Evolutionary conservation across 2,329 filamentous ascomycete species (phyloP), one percentile per base, ranked within the genome.

Genomic region (Trichoderma atroviride): DNA sequence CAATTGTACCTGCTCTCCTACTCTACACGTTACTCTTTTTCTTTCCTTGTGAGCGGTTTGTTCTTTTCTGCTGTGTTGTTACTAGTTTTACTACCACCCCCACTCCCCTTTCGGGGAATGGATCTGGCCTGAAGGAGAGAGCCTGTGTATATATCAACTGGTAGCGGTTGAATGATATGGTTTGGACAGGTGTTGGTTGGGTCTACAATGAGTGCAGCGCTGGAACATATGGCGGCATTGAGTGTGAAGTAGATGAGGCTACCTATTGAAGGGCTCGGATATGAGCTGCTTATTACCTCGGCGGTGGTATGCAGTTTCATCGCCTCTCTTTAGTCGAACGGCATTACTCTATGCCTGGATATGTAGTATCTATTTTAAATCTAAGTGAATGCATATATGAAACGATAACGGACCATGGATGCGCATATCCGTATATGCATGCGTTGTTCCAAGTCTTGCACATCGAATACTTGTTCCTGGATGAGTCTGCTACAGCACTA

Each of bases 71-170:
- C 35, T 35, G 47, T 63, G 37, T 56, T 69, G 43, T 61, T 60
- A 67, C 24, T 37, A 57, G 33, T 57, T 5, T 27, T 50, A 52
- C 22, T 59, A 58, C 31, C 11, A 47, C 13, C 24, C 16, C 11
- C 22, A 22, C 22, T n/a, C 27, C 19, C n/a, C 50, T 35, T 52
- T 19, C 16, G 37, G 16, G 27, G 40, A 27, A 14, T 4, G 55
- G 37, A 22, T 29, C 33, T 55, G 52, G 66, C 37, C 58, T 13
- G 52, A 24, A 43, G 40, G 35, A 35, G 35, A 35, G 66, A 52
- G 66, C 52, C 22, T 57, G 66, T 62, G 59, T 69, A 47, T 62
- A 57, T 63, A 63, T 68, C 58, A 33, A 13, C 14, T 40, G 57
- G 43, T 31, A 35, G 37, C 22, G 33, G 24, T 29, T 24, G 10